Evolutionary conservation across 140 eudicot species (phyloP), one percentile per base, ranked within the genome.

Genomic region (Oenanthe javanica): DNA sequence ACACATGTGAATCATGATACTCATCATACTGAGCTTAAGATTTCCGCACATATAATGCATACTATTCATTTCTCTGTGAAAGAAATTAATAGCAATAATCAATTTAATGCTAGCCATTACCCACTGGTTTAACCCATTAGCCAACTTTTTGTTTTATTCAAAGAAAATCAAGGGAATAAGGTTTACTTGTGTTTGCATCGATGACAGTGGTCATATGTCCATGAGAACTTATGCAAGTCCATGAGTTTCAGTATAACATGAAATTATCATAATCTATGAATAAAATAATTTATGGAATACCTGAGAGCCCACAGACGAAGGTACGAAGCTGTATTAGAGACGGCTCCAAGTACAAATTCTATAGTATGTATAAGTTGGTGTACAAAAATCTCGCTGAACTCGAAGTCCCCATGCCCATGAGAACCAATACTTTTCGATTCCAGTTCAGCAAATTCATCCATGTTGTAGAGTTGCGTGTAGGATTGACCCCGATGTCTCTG

Each of bases 271-370:
- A 45, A 6, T 31, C 19, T 75, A 76, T 19, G 54, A 47, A 12
- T 74, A 48, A 21, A 80, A 49, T n/a, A 13, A 15, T 1, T 21
- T 46, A 13, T 25, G 72, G 51, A 79, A 38, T 57, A 86, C 98
- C 98, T 91, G 81, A 93, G 87, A 47, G 98, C 98, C 98, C 98
- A 93, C 27, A 93, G 81, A 57, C 98, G 95, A 19, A 93, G 90
- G 87, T 93, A 93, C 54, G 98, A 93, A 70, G 98, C 98, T 48
- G 98, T 91, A 83, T 91, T 91, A 14, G 98, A 93, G 25, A 93
- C 98, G 9, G 98, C 91, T 81, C 97, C 98, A 50, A 93, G 97
- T 51, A 91, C 98, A 87, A 93, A 93, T 79, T 93, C 97, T 42
- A 93, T 93, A 75, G 98, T 91, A 86, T 93, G 98, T 55, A 93